phyloP scores from a whole-genome alignment of 306 rosid genomes.

The Hippophae rhamnoides region DNA sequence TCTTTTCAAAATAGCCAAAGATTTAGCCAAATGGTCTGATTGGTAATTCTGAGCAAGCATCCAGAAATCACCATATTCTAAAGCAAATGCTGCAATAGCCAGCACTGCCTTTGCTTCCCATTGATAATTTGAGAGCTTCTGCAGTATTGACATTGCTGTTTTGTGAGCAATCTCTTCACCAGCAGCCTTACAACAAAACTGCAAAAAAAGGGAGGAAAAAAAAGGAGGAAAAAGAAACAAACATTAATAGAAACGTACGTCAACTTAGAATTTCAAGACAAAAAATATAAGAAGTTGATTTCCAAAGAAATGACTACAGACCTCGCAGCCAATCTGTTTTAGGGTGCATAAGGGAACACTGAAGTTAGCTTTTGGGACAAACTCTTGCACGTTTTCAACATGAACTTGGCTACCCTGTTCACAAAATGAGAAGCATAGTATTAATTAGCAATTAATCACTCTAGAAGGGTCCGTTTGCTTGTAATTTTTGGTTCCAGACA shows the following conservation, averaged over 20 bases:
- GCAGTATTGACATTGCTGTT: constrained; percentile 40
- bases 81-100: constrained; percentile 58
- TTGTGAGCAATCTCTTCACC: constrained; percentile 46
- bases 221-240: too few species aligned
- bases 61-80: constrained; percentile 66
- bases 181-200: constrained; percentile 55
- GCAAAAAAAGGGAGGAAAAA: background rate
- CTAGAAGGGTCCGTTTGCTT: too few species aligned
- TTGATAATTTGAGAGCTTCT: constrained; percentile 30
- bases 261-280: constrained; percentile 12
- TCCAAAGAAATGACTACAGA: background rate
- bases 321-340: constrained; percentile 30
- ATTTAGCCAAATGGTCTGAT: too few species aligned
- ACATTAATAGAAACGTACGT: too few species aligned
- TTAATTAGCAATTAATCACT: too few species aligned
- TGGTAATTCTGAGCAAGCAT: constrained; percentile 33
- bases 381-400: background rate
- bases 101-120: constrained; percentile 70
- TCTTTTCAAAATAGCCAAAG: too few species aligned
- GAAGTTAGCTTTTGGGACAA: background rate
- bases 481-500: too few species aligned
- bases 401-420: constrained; percentile 12
- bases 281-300: constrained; percentile 28
- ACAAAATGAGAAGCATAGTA: background rate
- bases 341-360: constrained; percentile 33